Conservation (phyloP, 2,329 filamentous ascomycete species). For the Catunica adiposa region DNA sequence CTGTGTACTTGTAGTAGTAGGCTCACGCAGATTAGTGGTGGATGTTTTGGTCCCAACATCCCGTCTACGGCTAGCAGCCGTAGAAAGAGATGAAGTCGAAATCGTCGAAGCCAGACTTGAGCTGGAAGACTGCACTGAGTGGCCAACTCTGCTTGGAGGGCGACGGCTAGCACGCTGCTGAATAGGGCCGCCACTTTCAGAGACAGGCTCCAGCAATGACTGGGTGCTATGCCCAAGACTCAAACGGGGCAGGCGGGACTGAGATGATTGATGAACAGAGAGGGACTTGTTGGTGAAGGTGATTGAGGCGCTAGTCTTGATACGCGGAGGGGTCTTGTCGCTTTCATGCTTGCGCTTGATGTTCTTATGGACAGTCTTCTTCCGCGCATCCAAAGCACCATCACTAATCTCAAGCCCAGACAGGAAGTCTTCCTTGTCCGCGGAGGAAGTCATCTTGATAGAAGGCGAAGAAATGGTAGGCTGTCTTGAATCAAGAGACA, state of each 20-base stretch:
- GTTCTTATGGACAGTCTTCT: constrained; percentile 77
- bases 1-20: constrained; percentile 49
- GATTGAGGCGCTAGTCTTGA: constrained; percentile 63
- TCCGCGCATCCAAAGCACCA: constrained; percentile 65
- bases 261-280: constrained; percentile 18
- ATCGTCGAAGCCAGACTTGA: constrained; percentile 39
- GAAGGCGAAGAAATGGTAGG: constrained; percentile 10
- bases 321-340: constrained; percentile 51
- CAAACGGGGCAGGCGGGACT: constrained; percentile 66
- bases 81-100: constrained; percentile 32
- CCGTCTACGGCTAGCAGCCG: constrained; percentile 36
- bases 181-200: constrained; percentile 67
- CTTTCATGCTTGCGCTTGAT: constrained; percentile 66
- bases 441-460: constrained; percentile 20
- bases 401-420: constrained; percentile 75
- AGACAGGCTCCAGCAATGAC: constrained; percentile 78
- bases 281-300: constrained; percentile 76
- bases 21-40: constrained; percentile 33
- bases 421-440: constrained; percentile 66
- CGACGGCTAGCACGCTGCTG: constrained; percentile 37
- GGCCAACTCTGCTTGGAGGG: constrained; percentile 50
- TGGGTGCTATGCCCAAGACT: constrained; percentile 42
- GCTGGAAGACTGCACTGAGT: constrained; percentile 53
- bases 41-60: constrained; percentile 41
- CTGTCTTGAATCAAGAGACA: not conserved